A percentile compares a stretch with the other conserved stretches of the same genome.
phyloP scores from a whole-genome alignment of 2,329 filamentous ascomycete genomes.

The Cercospora berteroae region DNA sequence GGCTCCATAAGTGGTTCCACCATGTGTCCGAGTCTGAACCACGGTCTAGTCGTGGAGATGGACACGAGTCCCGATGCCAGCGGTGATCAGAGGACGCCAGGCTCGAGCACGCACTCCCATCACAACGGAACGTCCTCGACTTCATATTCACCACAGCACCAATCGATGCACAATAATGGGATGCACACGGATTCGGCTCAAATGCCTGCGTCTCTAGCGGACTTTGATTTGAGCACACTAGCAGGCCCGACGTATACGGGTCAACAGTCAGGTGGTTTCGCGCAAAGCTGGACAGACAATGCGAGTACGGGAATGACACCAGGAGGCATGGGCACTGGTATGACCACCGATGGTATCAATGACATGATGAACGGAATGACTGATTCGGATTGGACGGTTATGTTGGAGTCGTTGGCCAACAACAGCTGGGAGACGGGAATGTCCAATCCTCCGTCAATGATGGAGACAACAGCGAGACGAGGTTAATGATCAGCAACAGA shows the following conservation, averaged over 20 bases:
- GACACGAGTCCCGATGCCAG: constrained; percentile 35
- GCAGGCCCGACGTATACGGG: constrained; percentile 7
- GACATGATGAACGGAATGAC: constrained; percentile 33
- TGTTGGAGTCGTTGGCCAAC: constrained; percentile 30
- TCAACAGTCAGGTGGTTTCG: constrained; percentile 24
- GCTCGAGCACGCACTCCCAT: constrained; percentile 29
- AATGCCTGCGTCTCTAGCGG: constrained; percentile 19
- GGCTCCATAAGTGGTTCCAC: constrained; percentile 23
- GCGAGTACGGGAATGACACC: constrained; percentile 23
- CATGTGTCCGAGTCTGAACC: constrained; percentile 26
- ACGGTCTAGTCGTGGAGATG: constrained; percentile 27
- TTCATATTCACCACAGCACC: constrained; percentile 32
- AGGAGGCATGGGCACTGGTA: constrained; percentile 14
- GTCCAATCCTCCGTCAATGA: neutral
- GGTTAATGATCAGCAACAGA: neutral
- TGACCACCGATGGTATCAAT: constrained; percentile 19
- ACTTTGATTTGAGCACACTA: constrained; percentile 29
- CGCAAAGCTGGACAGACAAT: constrained; percentile 21
- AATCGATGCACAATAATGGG: constrained; percentile 11
- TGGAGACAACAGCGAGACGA: neutral
- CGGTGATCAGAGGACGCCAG: constrained; percentile 30
- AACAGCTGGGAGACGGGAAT: constrained; percentile 25
- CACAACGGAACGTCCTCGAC: constrained; percentile 31
- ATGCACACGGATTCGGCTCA: constrained; percentile 9
- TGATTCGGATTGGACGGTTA: constrained; percentile 35